Conservation (phyloP, 2,329 filamentous ascomycete species). For the Biscogniauxia sp. region DNA sequence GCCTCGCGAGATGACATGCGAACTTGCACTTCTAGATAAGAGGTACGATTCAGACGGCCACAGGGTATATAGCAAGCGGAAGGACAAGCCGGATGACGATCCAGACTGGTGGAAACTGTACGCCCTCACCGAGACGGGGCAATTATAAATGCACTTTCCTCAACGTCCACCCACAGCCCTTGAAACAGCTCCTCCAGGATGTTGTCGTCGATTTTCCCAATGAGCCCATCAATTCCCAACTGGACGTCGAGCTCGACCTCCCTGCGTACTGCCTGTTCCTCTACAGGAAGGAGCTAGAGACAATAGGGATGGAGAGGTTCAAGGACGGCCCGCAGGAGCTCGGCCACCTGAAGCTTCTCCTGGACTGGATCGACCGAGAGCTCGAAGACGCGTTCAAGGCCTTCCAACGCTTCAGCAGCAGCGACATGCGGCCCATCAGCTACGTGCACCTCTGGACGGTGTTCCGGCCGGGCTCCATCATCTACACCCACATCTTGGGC, state of each 20-base stretch:
- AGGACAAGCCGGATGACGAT: slow-evolving; percentile 9
- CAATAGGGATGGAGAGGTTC: slow-evolving; percentile 25
- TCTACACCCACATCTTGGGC: slow-evolving; percentile 25
- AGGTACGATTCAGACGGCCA: slow-evolving; percentile 25
- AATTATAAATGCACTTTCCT: slow-evolving; percentile 20
- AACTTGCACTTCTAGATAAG: slow-evolving; percentile 20
- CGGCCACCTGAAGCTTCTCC: slow-evolving; percentile 23
- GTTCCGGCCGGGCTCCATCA: slow-evolving; percentile 22
- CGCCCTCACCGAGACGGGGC: slow-evolving; percentile 26
- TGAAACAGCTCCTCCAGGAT: slow-evolving; percentile 28
- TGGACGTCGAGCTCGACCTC: slow-evolving; percentile 12
- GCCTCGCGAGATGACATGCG: slow-evolving; percentile 27
- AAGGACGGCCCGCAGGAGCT: slow-evolving; percentile 22
- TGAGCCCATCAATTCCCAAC: slow-evolving; percentile 24
- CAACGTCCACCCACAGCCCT: slow-evolving; percentile 27
- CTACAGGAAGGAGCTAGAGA: slow-evolving; percentile 24
- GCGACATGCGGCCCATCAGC: slow-evolving; percentile 23
- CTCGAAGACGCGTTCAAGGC: slow-evolving; percentile 26
- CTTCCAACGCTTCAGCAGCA: slow-evolving; percentile 21
- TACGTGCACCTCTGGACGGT: slow-evolving; percentile 28
- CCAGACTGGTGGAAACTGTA: slow-evolving; percentile 28
- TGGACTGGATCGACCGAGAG: slow-evolving; percentile 30
- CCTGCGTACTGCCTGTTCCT: slow-evolving; percentile 27
- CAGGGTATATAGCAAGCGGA: slow-evolving; percentile 23
- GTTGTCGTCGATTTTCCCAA: slow-evolving; percentile 26